Evolutionary conservation across 75 land plant species (phyloP), one percentile per base, ranked within the genome.

Genomic region (Isoetes taiwanensis): DNA sequence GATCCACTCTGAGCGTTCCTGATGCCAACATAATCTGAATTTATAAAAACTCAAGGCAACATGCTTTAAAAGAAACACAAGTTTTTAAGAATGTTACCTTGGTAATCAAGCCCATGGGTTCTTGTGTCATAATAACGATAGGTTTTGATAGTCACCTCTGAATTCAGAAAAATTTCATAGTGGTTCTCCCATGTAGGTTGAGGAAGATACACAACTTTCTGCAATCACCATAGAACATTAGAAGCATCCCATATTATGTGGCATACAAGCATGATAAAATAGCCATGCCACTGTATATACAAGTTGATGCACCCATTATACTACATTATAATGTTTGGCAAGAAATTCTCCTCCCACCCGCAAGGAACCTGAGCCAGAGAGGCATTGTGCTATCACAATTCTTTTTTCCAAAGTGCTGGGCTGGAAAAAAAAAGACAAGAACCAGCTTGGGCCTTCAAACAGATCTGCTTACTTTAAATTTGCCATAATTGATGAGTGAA

Each of bases 131-230:
- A 94, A 32, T 88, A 94, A 16, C 96, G 82, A 64, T 89, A 94
- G 28, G 71, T 70, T 64, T 85, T 84, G 32, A 81, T 83, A 56
- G 80, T 46, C 28, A 94, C 63, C 16, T 96, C 99, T 58, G 80
- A 83, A 5, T 86, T 8, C 34, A 64, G 69, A 52, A 94, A 94
- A n/a, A 94, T 56, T 54, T 94, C 88, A 21, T 71, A 63, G 62
- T 94, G 99, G 63, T 94, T 94, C 50, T 96, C 99, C 99, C 99
- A 94, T 43, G 99, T 94, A 27, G 99, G 99, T 20, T n/a, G 62
- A 12, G 99, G 99, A 68, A 94, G 74, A 41, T 82, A 94, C 25
- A 94, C 86, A 2, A 73, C 61, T 38, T 65, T 78, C 93, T 86
- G 94, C 59, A 68, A 46, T 6, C n/a, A n/a, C n/a, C 35, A 28